Conservation (phyloP, 139 green algal genomes). For the Tetradesmus lagerheimii region DNA sequence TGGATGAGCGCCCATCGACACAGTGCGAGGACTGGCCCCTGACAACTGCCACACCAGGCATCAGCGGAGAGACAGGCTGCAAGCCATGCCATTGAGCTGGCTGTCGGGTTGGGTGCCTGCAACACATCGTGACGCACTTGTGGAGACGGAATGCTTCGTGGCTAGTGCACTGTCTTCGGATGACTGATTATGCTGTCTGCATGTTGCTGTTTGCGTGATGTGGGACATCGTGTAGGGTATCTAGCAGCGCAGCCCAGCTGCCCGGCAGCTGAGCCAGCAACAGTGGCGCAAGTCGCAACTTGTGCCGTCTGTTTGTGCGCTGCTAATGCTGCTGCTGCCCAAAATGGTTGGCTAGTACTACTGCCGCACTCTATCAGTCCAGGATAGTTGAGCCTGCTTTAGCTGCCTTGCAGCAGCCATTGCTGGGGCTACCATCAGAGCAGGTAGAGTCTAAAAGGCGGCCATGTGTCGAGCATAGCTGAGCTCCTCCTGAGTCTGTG, state of each 20-base stretch:
- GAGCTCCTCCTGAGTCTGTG: background rate
- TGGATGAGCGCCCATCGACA: background rate
- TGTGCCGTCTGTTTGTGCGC: background rate
- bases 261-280: background rate
- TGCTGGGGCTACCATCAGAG: background rate
- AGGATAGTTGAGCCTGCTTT: background rate
- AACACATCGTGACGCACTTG: background rate
- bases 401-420: background rate
- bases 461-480: background rate
- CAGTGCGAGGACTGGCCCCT: constrained; percentile 22
- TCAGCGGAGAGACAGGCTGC: constrained; percentile 24
- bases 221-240: background rate
- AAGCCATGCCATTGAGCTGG: background rate
- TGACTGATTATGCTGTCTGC: background rate
- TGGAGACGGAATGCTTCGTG: background rate
- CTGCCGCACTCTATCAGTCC: background rate
- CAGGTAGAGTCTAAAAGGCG: background rate
- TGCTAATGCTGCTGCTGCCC: background rate
- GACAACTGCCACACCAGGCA: constrained; percentile 9
- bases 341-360: background rate
- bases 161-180: background rate
- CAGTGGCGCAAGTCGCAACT: background rate
- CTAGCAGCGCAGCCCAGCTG: background rate
- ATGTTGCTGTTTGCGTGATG: background rate
- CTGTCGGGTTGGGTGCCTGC: background rate